Evolutionary conservation across 2,329 filamentous ascomycete species (phyloP), one percentile per base, ranked within the genome.

Genomic region (Colletotrichum caudatum): DNA sequence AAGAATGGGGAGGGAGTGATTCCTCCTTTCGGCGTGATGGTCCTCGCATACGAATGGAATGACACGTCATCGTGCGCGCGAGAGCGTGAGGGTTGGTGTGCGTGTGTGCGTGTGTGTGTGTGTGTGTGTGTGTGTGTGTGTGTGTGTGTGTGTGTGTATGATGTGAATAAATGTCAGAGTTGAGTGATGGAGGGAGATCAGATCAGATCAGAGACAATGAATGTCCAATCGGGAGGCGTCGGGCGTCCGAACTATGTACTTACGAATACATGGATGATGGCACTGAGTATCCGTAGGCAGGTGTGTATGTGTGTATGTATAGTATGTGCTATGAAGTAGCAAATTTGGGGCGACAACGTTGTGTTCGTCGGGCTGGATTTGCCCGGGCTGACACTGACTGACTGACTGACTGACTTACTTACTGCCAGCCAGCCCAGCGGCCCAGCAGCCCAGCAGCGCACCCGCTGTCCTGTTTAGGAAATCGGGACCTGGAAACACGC

Each of bases 161-260:
- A 9, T 35, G 35, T 35, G 35, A 35, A 35, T 35, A 9, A 5
- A 35, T 9, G 35, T 35, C 35, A 35, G 35, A 35, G 9, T 5
- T 5, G 6, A 18, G 14, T 5, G 16, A 33, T 18, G 16, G 6
- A 16, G 48, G 4, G 20, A 39, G 41, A 29, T 29, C 29, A 39
- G 41, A 29, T 29, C 29, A 39, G 41, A 23, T 16, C 58, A 56
- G 18, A n/a, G 5, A 23, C 14, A 46, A 23, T 46, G 12, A 44
- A 29, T 29, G 29, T 29, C 68, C 64, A 68, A 68, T 71, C 50
- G 64, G 64, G 37, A 58, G 58, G 35, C 58, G 44, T 12, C 68
- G 51, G 35, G 46, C 64, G 44, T 68, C 64, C 68, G 68, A 71
- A 67, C 58, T 50, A 39, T 58, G 46, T 48, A 44, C 50, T 4